Conservation (phyloP, 2,329 filamentous ascomycete genomes). For the Fusarium graminum region DNA sequence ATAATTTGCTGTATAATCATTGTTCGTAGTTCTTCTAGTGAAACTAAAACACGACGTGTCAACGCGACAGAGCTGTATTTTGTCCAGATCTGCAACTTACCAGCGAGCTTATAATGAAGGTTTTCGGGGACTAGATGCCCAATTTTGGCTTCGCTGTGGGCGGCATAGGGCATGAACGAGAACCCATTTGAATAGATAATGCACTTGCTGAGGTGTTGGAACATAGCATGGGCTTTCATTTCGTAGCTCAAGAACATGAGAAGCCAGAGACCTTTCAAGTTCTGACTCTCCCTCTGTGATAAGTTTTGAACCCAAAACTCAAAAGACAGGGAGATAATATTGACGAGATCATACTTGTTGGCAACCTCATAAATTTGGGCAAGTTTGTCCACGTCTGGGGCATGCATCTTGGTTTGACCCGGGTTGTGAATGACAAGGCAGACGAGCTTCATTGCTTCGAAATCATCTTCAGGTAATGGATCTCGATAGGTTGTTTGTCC, state of each 20-base stretch:
- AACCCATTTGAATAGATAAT: not conserved
- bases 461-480: constrained; percentile 24
- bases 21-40: not conserved
- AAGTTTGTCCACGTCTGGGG: not conserved
- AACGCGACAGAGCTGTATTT: not conserved
- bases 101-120: not conserved
- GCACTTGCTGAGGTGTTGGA: not conserved
- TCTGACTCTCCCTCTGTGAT: too few relatives aligned
- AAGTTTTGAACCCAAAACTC: constrained; percentile 6
- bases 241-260: not conserved
- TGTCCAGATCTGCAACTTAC: not conserved
- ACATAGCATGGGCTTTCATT: not conserved
- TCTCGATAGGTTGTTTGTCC: not conserved
- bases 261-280: not conserved
- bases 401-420: not conserved
- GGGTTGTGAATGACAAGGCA: constrained; percentile 18
- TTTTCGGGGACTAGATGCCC: not conserved
- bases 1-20: too few relatives aligned
- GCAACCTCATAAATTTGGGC: constrained; percentile 2
- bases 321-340: constrained; percentile 9
- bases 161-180: constrained; percentile 1
- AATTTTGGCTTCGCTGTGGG: not conserved
- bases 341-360: constrained; percentile 20
- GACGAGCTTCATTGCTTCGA: constrained; percentile 5
- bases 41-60: not conserved